Evolutionary conservation across 2,329 filamentous ascomycete genomes (phyloP).

Genomic region (Calonectria naviculata): DNA sequence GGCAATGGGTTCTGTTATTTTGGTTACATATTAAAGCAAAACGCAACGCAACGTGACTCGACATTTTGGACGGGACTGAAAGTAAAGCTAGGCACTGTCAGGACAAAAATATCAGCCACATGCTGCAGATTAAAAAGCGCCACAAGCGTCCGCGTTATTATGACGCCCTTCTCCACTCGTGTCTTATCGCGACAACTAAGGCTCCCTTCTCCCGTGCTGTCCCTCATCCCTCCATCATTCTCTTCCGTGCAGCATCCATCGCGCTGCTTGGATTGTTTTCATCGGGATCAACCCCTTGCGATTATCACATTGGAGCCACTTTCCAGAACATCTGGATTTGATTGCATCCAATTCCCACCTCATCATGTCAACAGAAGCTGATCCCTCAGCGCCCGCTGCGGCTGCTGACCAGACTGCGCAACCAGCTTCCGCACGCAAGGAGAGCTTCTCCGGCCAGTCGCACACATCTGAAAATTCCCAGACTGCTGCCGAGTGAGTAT

Average conservation of each 20-base stretch:
- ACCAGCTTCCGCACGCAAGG: slow-evolving; percentile 54
- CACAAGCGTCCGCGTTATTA: slow-evolving; percentile 27
- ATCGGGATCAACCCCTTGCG: not conserved
- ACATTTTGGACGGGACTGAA: not conserved
- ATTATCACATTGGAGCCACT: not conserved
- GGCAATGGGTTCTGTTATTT: too few species aligned
- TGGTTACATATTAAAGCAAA: not conserved
- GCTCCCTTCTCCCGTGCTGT: slow-evolving; percentile 2
- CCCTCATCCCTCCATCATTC: slow-evolving; percentile 16
- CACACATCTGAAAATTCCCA: slow-evolving; percentile 72
- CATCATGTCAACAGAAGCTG: slow-evolving; percentile 53
- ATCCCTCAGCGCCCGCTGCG: slow-evolving; percentile 38
- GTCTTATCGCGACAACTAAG: slow-evolving; percentile 12
- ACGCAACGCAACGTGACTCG: not conserved
- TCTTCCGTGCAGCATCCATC: not conserved
- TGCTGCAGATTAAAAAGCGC: rapidly evolving
- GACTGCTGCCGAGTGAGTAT: slow-evolving; percentile 75
- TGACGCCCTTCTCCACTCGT: slow-evolving; percentile 6
- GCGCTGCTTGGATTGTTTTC: not conserved
- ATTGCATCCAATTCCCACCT: not conserved
- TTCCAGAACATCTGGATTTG: not conserved
- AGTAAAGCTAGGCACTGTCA: not conserved
- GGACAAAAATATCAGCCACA: slow-evolving; percentile 18
- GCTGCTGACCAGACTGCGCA: slow-evolving; percentile 36
- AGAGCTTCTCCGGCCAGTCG: slow-evolving; percentile 70